Conservation (phyloP, 805 yeast genomes). For the Zygoascus flipseniorum region DNA sequence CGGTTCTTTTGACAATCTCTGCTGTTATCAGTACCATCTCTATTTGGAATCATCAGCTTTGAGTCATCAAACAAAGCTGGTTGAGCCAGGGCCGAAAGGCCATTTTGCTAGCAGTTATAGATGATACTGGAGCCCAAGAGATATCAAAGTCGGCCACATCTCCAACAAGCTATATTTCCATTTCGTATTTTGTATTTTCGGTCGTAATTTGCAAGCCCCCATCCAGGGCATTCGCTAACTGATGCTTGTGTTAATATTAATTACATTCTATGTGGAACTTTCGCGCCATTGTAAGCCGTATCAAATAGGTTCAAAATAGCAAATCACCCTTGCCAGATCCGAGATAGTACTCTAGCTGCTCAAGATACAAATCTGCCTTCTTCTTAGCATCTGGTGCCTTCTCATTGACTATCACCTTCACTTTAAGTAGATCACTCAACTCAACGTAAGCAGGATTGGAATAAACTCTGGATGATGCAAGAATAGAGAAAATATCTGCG, state of each 20-base stretch:
- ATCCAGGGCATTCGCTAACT: too few species aligned
- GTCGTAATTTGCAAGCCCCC: too few species aligned
- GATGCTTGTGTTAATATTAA: not conserved
- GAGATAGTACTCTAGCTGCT: conserved; percentile 24
- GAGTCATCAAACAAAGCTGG: too few species aligned
- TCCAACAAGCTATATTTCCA: too few species aligned
- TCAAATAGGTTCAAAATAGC: conserved; percentile 7
- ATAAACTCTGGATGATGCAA: conserved; percentile 16
- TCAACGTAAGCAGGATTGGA: conserved; percentile 11
- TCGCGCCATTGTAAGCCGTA: not conserved
- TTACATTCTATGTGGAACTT: not conserved
- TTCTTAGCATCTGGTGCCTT: conserved; percentile 29
- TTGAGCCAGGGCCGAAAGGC: too few species aligned
- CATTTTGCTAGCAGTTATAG: too few species aligned
- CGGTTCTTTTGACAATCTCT: too few species aligned
- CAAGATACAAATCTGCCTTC: conserved; percentile 34
- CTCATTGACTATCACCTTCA: conserved; percentile 29
- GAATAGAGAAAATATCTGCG: conserved; percentile 24
- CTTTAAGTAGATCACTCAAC: conserved; percentile 17
- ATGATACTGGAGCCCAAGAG: too few species aligned
- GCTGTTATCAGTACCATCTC: too few species aligned
- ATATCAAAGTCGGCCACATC: too few species aligned
- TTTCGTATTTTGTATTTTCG: too few species aligned
- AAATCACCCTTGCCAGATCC: conserved; percentile 17
- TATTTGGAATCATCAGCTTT: too few species aligned